Evolutionary conservation across 2,329 filamentous ascomycete species (phyloP).

Genomic region (Erysiphe pulchra): DNA sequence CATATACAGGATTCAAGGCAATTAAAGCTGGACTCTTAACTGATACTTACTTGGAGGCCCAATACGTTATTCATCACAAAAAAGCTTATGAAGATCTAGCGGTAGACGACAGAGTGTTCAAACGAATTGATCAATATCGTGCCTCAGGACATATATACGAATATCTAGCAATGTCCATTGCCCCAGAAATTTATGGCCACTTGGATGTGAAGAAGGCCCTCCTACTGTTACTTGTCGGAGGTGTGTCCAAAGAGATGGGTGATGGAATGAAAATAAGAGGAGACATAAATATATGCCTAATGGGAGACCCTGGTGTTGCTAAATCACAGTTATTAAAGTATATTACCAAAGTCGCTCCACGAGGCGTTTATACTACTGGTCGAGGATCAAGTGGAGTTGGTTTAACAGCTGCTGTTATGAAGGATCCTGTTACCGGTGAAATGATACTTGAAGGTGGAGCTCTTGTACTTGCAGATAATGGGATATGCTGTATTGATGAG

Average conservation of each 20-base stretch:
- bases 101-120: slow-evolving; percentile 54
- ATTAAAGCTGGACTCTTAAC: slow-evolving; percentile 91
- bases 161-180: slow-evolving; percentile 73
- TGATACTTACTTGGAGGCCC: slow-evolving; percentile 89
- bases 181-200: slow-evolving; percentile 93
- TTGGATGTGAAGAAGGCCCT: slow-evolving; percentile 93
- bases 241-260: slow-evolving; percentile 90
- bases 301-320: slow-evolving; percentile 92
- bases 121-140: slow-evolving; percentile 64
- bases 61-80: slow-evolving; percentile 86
- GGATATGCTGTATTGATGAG: slow-evolving; percentile 95
- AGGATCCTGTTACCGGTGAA: slow-evolving; percentile 73
- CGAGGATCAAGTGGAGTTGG: slow-evolving; percentile 97
- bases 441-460: slow-evolving; percentile 96
- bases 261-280: slow-evolving; percentile 95
- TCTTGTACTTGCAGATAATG: slow-evolving; percentile 95
- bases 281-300: slow-evolving; percentile 89
- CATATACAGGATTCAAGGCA: slow-evolving; percentile 96
- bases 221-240: slow-evolving; percentile 73
- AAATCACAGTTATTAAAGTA: slow-evolving; percentile 96
- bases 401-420: slow-evolving; percentile 89
- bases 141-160: slow-evolving; percentile 82
- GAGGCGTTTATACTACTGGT: slow-evolving; percentile 94
- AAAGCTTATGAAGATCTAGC: slow-evolving; percentile 88
- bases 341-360: slow-evolving; percentile 84